Evolutionary conservation across 148 eudicot genomes (phyloP).

Genomic region (Camellia lanceoleosa): DNA sequence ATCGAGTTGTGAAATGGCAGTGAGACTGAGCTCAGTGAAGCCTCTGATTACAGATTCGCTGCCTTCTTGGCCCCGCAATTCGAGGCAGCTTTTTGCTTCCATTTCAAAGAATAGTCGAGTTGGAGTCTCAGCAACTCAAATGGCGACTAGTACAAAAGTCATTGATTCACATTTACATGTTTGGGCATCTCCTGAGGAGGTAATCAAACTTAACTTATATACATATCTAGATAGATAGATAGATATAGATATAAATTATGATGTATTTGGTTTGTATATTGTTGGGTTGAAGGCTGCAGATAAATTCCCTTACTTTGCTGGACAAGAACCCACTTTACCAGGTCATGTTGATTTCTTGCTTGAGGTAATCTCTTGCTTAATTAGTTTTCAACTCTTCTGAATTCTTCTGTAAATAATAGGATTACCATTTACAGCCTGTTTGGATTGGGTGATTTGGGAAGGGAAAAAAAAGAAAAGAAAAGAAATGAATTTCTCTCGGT

Average conservation of each 20-base stretch:
- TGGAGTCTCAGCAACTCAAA: constrained; percentile 27
- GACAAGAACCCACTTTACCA: constrained; percentile 78
- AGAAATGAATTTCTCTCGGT: too few species aligned
- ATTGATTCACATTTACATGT: constrained; percentile 94
- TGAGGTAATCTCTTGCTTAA: constrained; percentile 38
- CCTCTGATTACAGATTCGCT: constrained; percentile 22
- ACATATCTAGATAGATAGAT: too few species aligned
- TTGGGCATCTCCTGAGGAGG: constrained; percentile 87
- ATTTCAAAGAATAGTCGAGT: constrained; percentile 13
- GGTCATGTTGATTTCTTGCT: constrained; percentile 81
- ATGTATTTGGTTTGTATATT: background rate
- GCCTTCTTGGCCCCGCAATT: background rate
- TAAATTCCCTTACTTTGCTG: constrained; percentile 77
- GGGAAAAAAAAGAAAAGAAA: too few species aligned
- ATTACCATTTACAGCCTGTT: too few species aligned
- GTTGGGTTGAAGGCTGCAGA: constrained; percentile 54
- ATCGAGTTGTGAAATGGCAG: constrained; percentile 22
- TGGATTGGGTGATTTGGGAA: too few species aligned
- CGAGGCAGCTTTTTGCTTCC: background rate
- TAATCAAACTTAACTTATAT: constrained; percentile 4
- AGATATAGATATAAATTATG: background rate
- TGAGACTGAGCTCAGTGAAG: constrained; percentile 23
- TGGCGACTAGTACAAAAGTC: constrained; percentile 48
- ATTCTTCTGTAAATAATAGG: too few species aligned
- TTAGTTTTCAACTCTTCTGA: background rate